phyloP scores from a whole-genome alignment of 1,284 basidiomycete genomes.

The Pholiota adiposa region DNA sequence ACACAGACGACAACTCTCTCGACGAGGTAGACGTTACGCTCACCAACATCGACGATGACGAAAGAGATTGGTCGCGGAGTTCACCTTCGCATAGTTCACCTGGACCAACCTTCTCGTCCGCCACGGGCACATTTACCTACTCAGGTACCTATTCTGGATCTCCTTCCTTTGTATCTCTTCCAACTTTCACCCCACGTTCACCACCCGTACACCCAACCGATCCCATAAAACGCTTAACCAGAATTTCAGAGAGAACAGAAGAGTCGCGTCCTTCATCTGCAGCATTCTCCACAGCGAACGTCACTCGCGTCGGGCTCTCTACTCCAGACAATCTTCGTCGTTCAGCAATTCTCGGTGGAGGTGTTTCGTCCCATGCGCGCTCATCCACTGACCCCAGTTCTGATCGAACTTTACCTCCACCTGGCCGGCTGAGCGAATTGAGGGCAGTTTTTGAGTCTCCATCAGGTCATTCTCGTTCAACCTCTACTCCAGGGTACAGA shows the following conservation, averaged over 20 bases:
- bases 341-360: constrained; percentile 39
- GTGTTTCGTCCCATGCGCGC: constrained; percentile 41
- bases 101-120: constrained; percentile 37
- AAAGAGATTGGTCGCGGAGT: constrained; percentile 57
- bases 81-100: constrained; percentile 7
- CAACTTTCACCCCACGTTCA: constrained; percentile 36
- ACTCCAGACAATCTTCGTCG: constrained; percentile 46
- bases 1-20: constrained; percentile 50
- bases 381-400: constrained; percentile 47
- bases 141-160: constrained; percentile 47
- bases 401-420: constrained; percentile 50
- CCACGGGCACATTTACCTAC: constrained; percentile 45
- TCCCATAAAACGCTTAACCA: constrained; percentile 52
- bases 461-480: constrained; percentile 49
- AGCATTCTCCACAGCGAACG: constrained; percentile 32
- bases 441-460: constrained; percentile 77
- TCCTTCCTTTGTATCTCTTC: constrained; percentile 48
- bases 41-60: constrained; percentile 66
- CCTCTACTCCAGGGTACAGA: constrained; percentile 58
- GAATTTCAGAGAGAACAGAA: constrained; percentile 64
- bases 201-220: constrained; percentile 39
- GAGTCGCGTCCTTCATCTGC: constrained; percentile 54
- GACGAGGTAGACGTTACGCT: constrained; percentile 72
- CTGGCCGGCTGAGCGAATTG: constrained; percentile 67
- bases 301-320: constrained; percentile 34